These are phyloP conservation scores for Exophiala viscosa DNA, from an alignment of 2,329 filamentous ascomycete genomes.

Conservation along the genomic window DNA sequence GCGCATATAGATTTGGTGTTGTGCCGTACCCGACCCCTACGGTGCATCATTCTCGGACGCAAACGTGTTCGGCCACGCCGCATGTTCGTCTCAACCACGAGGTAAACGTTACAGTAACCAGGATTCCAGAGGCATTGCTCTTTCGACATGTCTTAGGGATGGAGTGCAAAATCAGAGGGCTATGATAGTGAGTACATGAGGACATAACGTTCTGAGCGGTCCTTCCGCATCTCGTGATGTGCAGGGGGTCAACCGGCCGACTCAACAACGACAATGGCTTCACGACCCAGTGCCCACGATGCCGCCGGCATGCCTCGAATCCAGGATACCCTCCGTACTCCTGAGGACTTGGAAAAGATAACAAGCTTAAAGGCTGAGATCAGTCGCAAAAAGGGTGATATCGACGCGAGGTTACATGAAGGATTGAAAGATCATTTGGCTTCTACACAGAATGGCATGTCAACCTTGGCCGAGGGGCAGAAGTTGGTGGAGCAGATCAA, in stretches of 20 bases:
- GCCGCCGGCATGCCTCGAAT: conserved; percentile 67
- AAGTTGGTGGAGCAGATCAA: conserved; percentile 89
- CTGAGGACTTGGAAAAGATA: conserved; percentile 97
- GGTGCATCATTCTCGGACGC: no score
- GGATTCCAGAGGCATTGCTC: no score
- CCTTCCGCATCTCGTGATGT: not conserved
- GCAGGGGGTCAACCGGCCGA: not conserved
- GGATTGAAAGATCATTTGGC: conserved; percentile 90
- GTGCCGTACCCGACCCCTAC: not conserved
- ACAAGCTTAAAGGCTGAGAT: conserved; percentile 85
- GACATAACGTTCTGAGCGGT: no score
- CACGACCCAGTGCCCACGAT: conserved; percentile 51
- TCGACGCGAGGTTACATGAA: conserved; percentile 85
- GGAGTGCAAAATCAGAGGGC: no score
- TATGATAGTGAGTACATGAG: not conserved
- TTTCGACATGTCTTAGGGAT: no score
- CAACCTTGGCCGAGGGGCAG: conserved; percentile 80
- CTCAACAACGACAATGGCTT: conserved; percentile 33
- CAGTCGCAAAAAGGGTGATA: conserved; percentile 83
- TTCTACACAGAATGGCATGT: conserved; percentile 90
- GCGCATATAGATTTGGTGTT: not conserved
- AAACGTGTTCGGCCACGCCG: no score
- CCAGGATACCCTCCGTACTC: conserved; percentile 86
- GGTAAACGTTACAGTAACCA: no score
- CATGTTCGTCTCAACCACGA: no score